phyloP scores from a whole-genome alignment of 75 land plant species.

The Cunninghamia lanceolata region DNA sequence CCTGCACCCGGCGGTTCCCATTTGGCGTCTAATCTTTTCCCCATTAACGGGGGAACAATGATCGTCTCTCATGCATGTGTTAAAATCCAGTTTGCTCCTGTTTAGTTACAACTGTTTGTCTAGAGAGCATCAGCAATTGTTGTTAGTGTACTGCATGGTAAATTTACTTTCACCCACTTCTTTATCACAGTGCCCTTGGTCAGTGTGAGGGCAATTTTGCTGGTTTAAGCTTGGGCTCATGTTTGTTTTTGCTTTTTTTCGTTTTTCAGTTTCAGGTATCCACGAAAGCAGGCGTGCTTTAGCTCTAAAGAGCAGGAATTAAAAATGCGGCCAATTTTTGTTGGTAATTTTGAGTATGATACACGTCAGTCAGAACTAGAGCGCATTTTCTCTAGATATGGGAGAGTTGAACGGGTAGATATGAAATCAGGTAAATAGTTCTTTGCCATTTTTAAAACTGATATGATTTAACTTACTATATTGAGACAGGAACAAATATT shows the following conservation, averaged over 20 bases:
- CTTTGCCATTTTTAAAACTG: background rate
- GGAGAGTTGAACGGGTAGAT: slow-evolving; percentile 81
- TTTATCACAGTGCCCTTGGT: background rate
- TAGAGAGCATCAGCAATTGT: background rate
- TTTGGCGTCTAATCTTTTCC: too few relatives aligned
- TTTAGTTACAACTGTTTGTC: background rate
- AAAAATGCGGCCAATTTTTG: slow-evolving; percentile 69
- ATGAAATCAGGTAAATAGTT: slow-evolving; percentile 79
- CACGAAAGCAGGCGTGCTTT: background rate
- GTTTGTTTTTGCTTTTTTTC: background rate
- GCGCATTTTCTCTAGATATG: slow-evolving; percentile 67
- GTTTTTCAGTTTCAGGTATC: background rate
- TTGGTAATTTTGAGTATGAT: slow-evolving; percentile 83
- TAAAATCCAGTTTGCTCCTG: background rate
- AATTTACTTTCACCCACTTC: background rate
- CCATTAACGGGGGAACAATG: too few relatives aligned
- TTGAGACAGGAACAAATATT: background rate
- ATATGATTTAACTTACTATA: background rate
- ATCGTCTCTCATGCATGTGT: background rate
- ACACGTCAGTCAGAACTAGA: slow-evolving; percentile 84
- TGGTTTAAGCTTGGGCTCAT: background rate
- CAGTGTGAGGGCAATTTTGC: background rate
- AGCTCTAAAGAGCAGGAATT: background rate
- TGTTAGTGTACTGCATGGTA: background rate
- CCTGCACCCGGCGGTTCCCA: too few relatives aligned